Percentiles rank a stretch among this genome's conserved stretches.
Conservation (phyloP, 108 stramenopile species). For the Fragilaria crotonensis region DNA sequence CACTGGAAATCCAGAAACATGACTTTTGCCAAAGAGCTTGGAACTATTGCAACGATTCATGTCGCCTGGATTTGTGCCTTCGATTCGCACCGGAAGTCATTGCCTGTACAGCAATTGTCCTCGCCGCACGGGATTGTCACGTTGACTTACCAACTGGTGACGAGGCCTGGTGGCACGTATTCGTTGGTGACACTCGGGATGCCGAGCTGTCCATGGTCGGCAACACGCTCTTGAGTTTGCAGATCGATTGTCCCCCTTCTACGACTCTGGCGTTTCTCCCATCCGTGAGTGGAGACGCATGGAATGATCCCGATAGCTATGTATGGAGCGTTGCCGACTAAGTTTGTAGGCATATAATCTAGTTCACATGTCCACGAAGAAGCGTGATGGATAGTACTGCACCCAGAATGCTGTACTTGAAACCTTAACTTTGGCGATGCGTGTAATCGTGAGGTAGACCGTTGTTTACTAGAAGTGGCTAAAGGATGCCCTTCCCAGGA, state of each 20-base stretch:
- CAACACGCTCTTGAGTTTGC: slow-evolving; percentile 51
- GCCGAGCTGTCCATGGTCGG: slow-evolving; percentile 35
- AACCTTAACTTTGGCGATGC: too few species aligned
- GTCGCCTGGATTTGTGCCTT: slow-evolving; percentile 67
- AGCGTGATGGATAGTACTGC: too few species aligned
- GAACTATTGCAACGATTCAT: slow-evolving; percentile 86
- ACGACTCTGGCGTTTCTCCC: slow-evolving; percentile 29
- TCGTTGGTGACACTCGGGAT: slow-evolving; percentile 29
- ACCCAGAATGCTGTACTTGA: too few species aligned
- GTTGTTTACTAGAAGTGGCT: too few species aligned
- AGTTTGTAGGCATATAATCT: too few species aligned
- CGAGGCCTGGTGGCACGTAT: slow-evolving; percentile 62
- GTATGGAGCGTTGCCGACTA: slow-evolving; percentile 30
- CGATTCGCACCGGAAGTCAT: slow-evolving; percentile 62
- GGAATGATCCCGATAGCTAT: slow-evolving; percentile 77
- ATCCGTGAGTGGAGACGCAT: slow-evolving; percentile 32
- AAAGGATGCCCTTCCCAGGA: too few species aligned
- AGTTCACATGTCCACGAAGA: too few species aligned
- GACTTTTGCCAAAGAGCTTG: slow-evolving; percentile 61
- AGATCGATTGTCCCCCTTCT: slow-evolving; percentile 9
- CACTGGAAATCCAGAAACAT: slow-evolving; percentile 2
- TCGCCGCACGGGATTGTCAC: slow-evolving; percentile 34
- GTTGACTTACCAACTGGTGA: slow-evolving; percentile 38
- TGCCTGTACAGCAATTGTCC: slow-evolving; percentile 50
- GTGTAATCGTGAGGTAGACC: too few species aligned